phyloP scores from a whole-genome alignment of 371 early-diverging fungal species.

The Lichtheimia ramosa region DNA sequence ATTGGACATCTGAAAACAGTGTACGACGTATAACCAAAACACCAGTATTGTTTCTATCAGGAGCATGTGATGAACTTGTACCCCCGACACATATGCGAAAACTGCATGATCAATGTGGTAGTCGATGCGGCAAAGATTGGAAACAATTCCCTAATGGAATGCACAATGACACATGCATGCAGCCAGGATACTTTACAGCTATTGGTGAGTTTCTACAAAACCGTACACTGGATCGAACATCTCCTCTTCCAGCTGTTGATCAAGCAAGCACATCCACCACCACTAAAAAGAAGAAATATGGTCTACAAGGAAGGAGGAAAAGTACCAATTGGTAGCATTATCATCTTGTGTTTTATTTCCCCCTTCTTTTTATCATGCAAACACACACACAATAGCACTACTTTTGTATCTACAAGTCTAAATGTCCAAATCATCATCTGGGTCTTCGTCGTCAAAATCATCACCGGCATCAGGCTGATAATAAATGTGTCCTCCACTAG shows the following conservation, averaged over 20 bases:
- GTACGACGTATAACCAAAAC: slow-evolving; percentile 66
- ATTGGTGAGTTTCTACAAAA: slow-evolving; percentile 50
- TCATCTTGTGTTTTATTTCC: slow-evolving; percentile 2
- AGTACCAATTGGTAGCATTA: slow-evolving; percentile 12
- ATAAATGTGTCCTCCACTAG: slow-evolving; percentile 19
- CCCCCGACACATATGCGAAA: slow-evolving; percentile 86
- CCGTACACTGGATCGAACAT: not conserved
- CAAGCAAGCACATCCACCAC: too few relatives aligned
- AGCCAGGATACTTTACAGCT: slow-evolving; percentile 79
- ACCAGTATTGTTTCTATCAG: slow-evolving; percentile 85
- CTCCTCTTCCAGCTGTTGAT: too few relatives aligned
- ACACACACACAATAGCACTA: not conserved
- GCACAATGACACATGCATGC: slow-evolving; percentile 91
- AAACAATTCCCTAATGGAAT: slow-evolving; percentile 79
- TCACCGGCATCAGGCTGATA: slow-evolving; percentile 32
- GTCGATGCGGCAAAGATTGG: slow-evolving; percentile 55
- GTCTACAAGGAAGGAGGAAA: slow-evolving; percentile 12
- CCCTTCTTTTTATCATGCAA: not conserved
- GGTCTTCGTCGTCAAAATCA: slow-evolving; percentile 32
- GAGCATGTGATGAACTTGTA: slow-evolving; percentile 82
- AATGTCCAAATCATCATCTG: slow-evolving; percentile 29
- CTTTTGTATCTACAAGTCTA: not conserved
- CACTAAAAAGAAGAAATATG: slow-evolving; percentile 12
- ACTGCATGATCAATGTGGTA: slow-evolving; percentile 62
- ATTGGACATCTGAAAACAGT: slow-evolving; percentile 82